Conservation (phyloP, 108 stramenopile species). For the Nitzschia inconspicua region DNA sequence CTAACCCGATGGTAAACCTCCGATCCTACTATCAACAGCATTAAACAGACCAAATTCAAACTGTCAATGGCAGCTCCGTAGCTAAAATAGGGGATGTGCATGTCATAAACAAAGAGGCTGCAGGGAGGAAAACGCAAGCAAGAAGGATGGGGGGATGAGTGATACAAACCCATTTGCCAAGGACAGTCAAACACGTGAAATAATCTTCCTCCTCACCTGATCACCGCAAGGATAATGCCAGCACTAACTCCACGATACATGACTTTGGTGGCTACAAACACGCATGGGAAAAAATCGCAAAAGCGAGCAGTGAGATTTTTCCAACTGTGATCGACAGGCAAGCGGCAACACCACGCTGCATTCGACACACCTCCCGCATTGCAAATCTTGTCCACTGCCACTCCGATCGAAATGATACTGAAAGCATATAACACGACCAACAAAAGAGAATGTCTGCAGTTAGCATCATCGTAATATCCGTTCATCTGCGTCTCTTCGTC, state of each 20-base stretch:
- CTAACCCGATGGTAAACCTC: constrained; percentile 82
- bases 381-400: constrained; percentile 78
- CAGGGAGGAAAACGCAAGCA: too few relatives aligned
- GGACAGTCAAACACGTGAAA: too few relatives aligned
- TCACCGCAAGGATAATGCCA: constrained; percentile 71
- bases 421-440: constrained; percentile 61
- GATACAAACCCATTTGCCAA: too few relatives aligned
- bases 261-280: constrained; percentile 45
- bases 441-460: constrained; percentile 44
- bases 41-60: constrained; percentile 59
- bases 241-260: constrained; percentile 82
- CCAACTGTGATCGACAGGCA: background rate
- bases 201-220: too few relatives aligned
- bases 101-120: constrained; percentile 72
- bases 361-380: constrained; percentile 40
- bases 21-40: constrained; percentile 68
- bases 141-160: too few relatives aligned
- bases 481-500: constrained; percentile 37
- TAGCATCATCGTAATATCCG: constrained; percentile 56
- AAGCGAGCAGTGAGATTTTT: background rate
- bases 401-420: constrained; percentile 70
- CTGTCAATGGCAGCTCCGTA: constrained; percentile 64
- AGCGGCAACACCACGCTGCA: background rate
- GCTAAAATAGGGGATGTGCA: constrained; percentile 61
- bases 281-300: background rate